Evolutionary conservation across 352 stramenopile species (phyloP).

Genomic region (Paralagenidium karlingii): DNA sequence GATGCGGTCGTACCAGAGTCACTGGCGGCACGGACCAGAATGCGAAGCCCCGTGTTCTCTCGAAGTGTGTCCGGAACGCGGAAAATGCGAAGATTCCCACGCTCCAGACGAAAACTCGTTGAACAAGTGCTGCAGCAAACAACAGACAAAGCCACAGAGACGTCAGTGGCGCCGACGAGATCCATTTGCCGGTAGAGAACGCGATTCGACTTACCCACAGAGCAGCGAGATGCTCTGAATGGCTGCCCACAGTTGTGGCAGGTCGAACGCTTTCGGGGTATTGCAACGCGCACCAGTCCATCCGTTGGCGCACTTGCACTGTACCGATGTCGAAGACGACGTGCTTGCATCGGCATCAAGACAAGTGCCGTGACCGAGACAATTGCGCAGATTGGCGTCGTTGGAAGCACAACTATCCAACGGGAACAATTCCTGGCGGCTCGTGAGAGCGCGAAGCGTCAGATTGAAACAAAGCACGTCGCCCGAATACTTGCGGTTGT

Average conservation of each 20-base stretch:
- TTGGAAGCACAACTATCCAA: slow-evolving; percentile 7
- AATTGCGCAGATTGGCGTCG: slow-evolving; percentile 19
- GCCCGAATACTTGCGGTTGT: slow-evolving; percentile 49
- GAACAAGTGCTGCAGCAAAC: slow-evolving; percentile 23
- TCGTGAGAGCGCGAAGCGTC: slow-evolving; percentile 20
- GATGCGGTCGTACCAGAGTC: neutral
- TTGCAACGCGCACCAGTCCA: slow-evolving; percentile 55
- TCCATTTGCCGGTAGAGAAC: too few relatives aligned
- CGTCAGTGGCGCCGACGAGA: slow-evolving; percentile 1
- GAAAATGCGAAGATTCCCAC: slow-evolving; percentile 47
- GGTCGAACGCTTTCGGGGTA: slow-evolving; percentile 34
- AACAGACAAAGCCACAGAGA: neutral
- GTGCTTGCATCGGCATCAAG: slow-evolving; percentile 4
- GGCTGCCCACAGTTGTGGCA: slow-evolving; percentile 40
- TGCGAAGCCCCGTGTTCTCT: slow-evolving; percentile 23
- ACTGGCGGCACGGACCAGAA: slow-evolving; percentile 6
- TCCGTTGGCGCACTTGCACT: slow-evolving; percentile 38
- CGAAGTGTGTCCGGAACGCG: slow-evolving; percentile 49
- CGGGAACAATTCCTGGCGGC: slow-evolving; percentile 9
- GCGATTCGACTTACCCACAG: too few relatives aligned
- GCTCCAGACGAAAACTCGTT: slow-evolving; percentile 22
- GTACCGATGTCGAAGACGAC: slow-evolving; percentile 4
- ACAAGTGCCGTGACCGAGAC: slow-evolving; percentile 36
- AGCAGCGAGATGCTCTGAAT: slow-evolving; percentile 32
- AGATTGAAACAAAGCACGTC: slow-evolving; percentile 26